Conservation (phyloP, 2,329 filamentous ascomycete species). For the Trichoderma polysporum region DNA sequence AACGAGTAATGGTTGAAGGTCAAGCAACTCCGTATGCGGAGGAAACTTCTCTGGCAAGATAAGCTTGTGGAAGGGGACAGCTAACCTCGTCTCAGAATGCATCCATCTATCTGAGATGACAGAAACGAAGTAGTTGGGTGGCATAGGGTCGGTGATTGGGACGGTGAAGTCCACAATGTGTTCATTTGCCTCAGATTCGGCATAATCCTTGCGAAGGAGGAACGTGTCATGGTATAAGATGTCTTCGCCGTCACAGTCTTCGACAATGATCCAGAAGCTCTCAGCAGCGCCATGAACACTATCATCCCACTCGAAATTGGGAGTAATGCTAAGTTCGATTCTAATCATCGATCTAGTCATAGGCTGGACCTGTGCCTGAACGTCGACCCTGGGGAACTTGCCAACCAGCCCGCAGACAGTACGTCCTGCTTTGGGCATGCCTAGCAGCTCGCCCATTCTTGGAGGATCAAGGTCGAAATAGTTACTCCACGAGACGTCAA, state of each 20-base stretch:
- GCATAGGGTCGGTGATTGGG: slow-evolving; percentile 95
- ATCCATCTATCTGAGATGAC: slow-evolving; percentile 96
- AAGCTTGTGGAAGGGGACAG: slow-evolving; percentile 92
- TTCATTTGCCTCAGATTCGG: slow-evolving; percentile 80
- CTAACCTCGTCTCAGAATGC: slow-evolving; percentile 91
- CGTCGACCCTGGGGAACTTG: slow-evolving; percentile 89
- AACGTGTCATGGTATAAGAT: slow-evolving; percentile 95
- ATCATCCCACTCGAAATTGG: slow-evolving; percentile 96
- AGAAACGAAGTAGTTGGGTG: slow-evolving; percentile 97
- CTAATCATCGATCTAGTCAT: slow-evolving; percentile 92
- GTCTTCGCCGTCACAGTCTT: slow-evolving; percentile 96
- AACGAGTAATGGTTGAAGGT: slow-evolving; percentile 87
- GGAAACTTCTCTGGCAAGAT: slow-evolving; percentile 95
- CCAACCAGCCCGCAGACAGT: slow-evolving; percentile 82
- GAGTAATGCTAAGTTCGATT: slow-evolving; percentile 85
- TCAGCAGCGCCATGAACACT: slow-evolving; percentile 82
- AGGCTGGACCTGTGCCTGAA: slow-evolving; percentile 91
- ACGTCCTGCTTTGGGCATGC: slow-evolving; percentile 83
- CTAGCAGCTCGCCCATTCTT: slow-evolving; percentile 90
- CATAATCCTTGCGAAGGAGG: slow-evolving; percentile 85
- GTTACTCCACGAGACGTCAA: slow-evolving; percentile 88
- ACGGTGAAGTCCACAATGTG: slow-evolving; percentile 96
- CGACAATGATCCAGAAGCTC: slow-evolving; percentile 95
- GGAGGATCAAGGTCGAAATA: slow-evolving; percentile 97
- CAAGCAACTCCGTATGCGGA: slow-evolving; percentile 85